Base-by-base conservation (phyloP, 768 basidiomycete species). In the Macrolepiota fuliginosa region DNA sequence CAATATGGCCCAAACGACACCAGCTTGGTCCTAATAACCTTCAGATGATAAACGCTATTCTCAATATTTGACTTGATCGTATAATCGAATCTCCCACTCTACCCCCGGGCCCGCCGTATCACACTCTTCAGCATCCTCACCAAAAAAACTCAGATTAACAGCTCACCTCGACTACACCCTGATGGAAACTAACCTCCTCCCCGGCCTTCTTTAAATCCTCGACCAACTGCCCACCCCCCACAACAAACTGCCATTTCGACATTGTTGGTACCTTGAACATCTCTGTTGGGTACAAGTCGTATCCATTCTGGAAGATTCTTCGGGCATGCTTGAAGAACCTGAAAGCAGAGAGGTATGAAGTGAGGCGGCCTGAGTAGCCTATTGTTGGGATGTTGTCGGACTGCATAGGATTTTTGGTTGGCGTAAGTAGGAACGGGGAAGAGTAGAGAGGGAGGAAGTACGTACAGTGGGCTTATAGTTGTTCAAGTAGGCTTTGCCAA, bases 171-270 rank as follows among this genome's bases (percentile, higher is more conserved):
- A 46, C 45, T 2, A 0, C 29, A 6, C n/a, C 27, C 24, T 56
- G 29, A 32, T 46, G 56, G 22, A 58, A 58, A 39, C 49, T 51
- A 37, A 50, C 25, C 11, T 51, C 57, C 12, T 51, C 57, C 19
- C 57, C 57, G 6, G 76, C 73, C 60, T 68, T 73, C 10, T 71
- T 68, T 7, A 77, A 58, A 24, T 77, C 76, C 29, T 74, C 74
- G 0, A 74, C 61, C 37, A 69, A 36, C 25, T 68, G 45, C n/a
- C 66, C 66, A 0, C 73, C 69, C 24, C 66, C 70, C 2, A 72
- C 70, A 10, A 77, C 62, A 29, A 76, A 66, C 7, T 71, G 65
- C 76, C 76, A 51, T 11, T 47, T 66, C 15, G 45, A 27, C 19
- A 67, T 45, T 19, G 46, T 62, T 4, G 71, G 67, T 1, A 73